Conservation (phyloP, 352 stramenopile species). For the Globisporangium okanoganense region DNA sequence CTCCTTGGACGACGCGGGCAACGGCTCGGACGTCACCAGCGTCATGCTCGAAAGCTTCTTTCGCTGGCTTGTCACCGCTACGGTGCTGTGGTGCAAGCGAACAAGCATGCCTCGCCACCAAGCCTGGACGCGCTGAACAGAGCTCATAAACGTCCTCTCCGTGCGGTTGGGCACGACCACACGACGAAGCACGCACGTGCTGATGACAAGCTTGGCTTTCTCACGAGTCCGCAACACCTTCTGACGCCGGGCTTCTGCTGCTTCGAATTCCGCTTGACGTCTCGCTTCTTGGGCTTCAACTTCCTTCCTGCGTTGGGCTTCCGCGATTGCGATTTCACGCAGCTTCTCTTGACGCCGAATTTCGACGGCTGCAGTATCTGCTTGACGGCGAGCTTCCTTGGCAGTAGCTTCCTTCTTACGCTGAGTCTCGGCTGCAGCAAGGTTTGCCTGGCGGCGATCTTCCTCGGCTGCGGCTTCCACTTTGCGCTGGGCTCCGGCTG, state of each 20-base stretch:
- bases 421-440: neutral
- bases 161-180: constrained; percentile 13
- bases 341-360: neutral
- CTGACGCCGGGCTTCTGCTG: neutral
- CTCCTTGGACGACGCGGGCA: constrained; percentile 12
- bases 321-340: neutral
- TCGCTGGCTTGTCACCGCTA: constrained; percentile 39
- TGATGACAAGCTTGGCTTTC: constrained; percentile 7
- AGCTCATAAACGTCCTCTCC: constrained; percentile 4
- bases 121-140: constrained; percentile 43
- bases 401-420: neutral
- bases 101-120: constrained; percentile 73
- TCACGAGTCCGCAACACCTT: neutral
- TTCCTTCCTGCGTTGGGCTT: neutral
- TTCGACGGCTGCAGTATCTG: neutral
- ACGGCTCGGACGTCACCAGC: constrained; percentile 23
- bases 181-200: constrained; percentile 6
- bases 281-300: neutral
- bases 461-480: neutral
- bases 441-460: neutral
- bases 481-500: neutral
- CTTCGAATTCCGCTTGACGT: neutral
- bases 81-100: constrained; percentile 38
- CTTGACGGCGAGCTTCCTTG: neutral
- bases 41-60: constrained; percentile 57